phyloP scores from a whole-genome alignment of 2,329 filamentous ascomycete genomes.

The Sporothrix pallida region DNA sequence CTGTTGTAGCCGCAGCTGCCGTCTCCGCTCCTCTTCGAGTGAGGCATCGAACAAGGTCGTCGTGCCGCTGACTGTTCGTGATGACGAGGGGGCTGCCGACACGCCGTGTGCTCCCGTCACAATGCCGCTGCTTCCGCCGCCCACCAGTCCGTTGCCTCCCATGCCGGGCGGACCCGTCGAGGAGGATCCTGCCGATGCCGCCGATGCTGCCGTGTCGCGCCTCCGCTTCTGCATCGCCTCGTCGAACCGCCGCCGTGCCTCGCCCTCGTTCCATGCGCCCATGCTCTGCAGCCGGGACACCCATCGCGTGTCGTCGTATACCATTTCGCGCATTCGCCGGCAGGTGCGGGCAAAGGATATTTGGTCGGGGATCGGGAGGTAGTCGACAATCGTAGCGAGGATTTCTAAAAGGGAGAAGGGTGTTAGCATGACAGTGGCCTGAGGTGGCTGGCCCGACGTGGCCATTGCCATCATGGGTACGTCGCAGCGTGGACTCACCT shows the following conservation, averaged over 20 bases:
- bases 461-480: neutral
- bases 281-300: slow-evolving; percentile 83
- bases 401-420: slow-evolving; percentile 66
- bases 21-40: slow-evolving; percentile 63
- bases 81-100: slow-evolving; percentile 37
- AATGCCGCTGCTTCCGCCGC: slow-evolving; percentile 37
- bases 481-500: slow-evolving; percentile 59
- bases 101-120: neutral
- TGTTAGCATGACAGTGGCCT: neutral
- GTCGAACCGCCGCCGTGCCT: slow-evolving; percentile 81
- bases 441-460: neutral
- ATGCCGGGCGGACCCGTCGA: slow-evolving; percentile 38
- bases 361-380: slow-evolving; percentile 83
- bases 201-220: slow-evolving; percentile 53
- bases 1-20: slow-evolving; percentile 35
- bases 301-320: slow-evolving; percentile 97
- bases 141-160: neutral
- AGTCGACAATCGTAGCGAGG: slow-evolving; percentile 84
- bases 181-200: slow-evolving; percentile 45
- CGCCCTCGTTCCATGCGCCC: slow-evolving; percentile 88
- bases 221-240: slow-evolving; percentile 67
- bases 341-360: slow-evolving; percentile 84
- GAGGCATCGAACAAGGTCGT: slow-evolving; percentile 77
- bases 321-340: slow-evolving; percentile 92
- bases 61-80: slow-evolving; percentile 43